Percentiles rank a stretch among this genome's conserved stretches.
Evolutionary conservation across 2,329 filamentous ascomycete genomes (phyloP).

Genomic region (Graphiopsis chlorocephala): DNA sequence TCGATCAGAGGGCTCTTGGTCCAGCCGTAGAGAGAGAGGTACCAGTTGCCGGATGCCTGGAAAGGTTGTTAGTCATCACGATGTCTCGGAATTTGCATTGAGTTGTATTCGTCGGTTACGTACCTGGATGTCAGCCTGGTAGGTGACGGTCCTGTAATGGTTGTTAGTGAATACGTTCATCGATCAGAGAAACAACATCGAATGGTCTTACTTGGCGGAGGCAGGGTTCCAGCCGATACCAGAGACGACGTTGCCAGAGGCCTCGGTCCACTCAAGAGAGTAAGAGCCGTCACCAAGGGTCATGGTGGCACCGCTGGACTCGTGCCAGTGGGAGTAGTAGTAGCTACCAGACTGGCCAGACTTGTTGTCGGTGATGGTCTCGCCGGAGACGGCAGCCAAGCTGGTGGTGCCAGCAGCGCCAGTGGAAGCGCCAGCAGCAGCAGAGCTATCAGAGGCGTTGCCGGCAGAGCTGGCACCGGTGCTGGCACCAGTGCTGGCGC

Average conservation of each 20-base stretch:
- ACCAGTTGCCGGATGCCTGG: slow-evolving; percentile 47
- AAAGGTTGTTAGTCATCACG: not conserved
- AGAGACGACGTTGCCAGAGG: slow-evolving; percentile 53
- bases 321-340: slow-evolving; percentile 61
- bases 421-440: not conserved
- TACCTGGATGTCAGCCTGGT: slow-evolving; percentile 43
- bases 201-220: slow-evolving; percentile 43
- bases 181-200: slow-evolving; percentile 27
- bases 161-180: slow-evolving; percentile 49
- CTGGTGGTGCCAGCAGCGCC: not conserved
- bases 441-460: not conserved
- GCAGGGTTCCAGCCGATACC: slow-evolving; percentile 60
- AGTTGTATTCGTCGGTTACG: not conserved
- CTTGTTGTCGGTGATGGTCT: slow-evolving; percentile 3
- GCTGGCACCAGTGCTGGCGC: not conserved
- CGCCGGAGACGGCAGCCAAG: slow-evolving; percentile 1
- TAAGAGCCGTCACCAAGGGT: slow-evolving; percentile 52
- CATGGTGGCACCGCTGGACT: slow-evolving; percentile 52
- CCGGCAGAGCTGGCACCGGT: not conserved
- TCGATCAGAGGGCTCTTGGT: slow-evolving; percentile 51
- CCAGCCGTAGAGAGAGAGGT: slow-evolving; percentile 57
- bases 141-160: slow-evolving; percentile 45
- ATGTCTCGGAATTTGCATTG: not conserved
- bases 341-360: slow-evolving; percentile 47
- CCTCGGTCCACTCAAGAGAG: slow-evolving; percentile 44